Base-by-base conservation (phyloP, 2,329 filamentous ascomycete genomes). In the Ceratocystis cubensis region DNA sequence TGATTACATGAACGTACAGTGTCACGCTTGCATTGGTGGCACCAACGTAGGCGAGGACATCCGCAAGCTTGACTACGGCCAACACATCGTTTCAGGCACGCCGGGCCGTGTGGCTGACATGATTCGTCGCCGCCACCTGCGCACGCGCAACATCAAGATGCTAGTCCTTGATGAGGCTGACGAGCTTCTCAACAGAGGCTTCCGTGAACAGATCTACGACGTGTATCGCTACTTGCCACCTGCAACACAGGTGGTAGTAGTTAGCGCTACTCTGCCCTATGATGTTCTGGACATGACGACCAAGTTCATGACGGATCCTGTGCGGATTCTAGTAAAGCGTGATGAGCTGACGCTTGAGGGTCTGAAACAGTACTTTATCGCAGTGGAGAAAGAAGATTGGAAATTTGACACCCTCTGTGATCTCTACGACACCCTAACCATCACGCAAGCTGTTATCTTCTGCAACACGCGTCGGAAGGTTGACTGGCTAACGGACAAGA, bases 1-100 rank as follows among this genome's bases (percentile, higher is more conserved):
- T 71, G 94, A 99, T 78, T 99, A 96, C 81, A 97, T 99, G 94
- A 96, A 96, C 75, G 91, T 99, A 2, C 92, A 99, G 78, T 99
- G 94, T 79, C 94, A 99, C 73, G 93, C 94, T 68, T 99, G 94
- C 78, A 97, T 99, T 73, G 94, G 94, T 71, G 94, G 94, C 69
- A 99, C 94, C 71, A 97, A 96, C 74, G 92, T 99, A 46, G 91
- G 94, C 72, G 94, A 97, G 75, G 94, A 99, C 75, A 99, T 99
- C 72, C 88, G 90, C 76, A 96, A 96, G 79, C 89, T 99, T 69
- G 91, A 97, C 76, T 94, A 97, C 73, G 94, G 94, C 70, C 94
- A 96, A 76, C 94, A 99, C 74, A 93, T 99, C 69, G 94, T 99
- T 45, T 96, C 92, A 13, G 94, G 94, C 69, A 99, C 94, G 0